Evolutionary conservation across 2,329 filamentous ascomycete species (phyloP).

Genomic region (Hypoxylon sp.): DNA sequence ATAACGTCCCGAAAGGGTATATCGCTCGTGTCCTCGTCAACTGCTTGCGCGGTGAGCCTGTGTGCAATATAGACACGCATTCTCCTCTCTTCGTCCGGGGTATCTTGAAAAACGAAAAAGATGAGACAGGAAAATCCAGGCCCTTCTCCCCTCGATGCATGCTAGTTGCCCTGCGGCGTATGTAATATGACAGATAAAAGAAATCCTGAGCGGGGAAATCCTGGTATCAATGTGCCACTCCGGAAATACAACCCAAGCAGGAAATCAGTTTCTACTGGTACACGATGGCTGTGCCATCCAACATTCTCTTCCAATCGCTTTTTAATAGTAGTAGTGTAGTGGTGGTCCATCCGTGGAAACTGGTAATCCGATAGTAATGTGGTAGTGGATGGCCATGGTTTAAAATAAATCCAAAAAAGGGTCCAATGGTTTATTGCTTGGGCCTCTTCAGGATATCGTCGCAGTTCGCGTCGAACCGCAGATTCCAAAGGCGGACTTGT

Average conservation of each 20-base stretch:
- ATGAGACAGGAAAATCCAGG: conserved; percentile 52
- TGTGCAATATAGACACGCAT: conserved; percentile 39
- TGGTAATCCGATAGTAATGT: conserved; percentile 17
- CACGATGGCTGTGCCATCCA: conserved; percentile 52
- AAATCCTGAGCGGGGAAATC: conserved; percentile 48
- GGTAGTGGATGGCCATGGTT: conserved; percentile 7
- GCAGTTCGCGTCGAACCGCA: conserved; percentile 96
- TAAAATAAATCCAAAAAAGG: conserved; percentile 25
- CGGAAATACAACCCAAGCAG: conserved; percentile 46
- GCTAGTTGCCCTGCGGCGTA: conserved; percentile 51
- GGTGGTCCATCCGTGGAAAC: conserved; percentile 36
- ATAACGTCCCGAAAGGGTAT: conserved; percentile 42
- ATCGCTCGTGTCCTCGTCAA: conserved; percentile 47
- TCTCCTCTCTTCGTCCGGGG: conserved; percentile 48
- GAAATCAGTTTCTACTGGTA: conserved; percentile 51
- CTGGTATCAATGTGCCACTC: conserved; percentile 45
- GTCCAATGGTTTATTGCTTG: conserved; percentile 61
- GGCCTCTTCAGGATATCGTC: conserved; percentile 83
- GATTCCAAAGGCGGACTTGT: conserved; percentile 87
- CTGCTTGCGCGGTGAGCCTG: conserved; percentile 44
- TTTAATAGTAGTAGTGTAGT: conserved; percentile 20
- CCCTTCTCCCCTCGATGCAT: conserved; percentile 50
- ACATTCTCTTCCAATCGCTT: conserved; percentile 32
- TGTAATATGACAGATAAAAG: conserved; percentile 53
- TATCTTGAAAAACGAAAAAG: conserved; percentile 53